Percentiles rank a stretch among this genome's conserved stretches.
Evolutionary conservation across 352 stramenopile genomes (phyloP).

Genomic region (Globisporangium parvum): DNA sequence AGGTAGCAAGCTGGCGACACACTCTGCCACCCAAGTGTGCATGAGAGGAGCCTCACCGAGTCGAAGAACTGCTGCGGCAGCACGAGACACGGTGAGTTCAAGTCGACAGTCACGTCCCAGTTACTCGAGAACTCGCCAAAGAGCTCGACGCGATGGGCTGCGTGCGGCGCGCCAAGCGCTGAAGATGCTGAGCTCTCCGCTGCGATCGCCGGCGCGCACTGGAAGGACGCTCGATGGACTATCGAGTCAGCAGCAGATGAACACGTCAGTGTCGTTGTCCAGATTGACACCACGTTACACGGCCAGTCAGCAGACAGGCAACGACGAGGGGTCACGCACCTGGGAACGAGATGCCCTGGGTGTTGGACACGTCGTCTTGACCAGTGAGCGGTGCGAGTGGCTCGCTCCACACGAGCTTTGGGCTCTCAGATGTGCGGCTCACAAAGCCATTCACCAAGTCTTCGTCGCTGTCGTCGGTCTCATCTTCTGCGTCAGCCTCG

Average conservation of each 20-base stretch:
- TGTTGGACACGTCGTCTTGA: slow-evolving; percentile 18
- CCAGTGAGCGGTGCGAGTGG: slow-evolving; percentile 31
- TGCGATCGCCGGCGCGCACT: slow-evolving; percentile 9
- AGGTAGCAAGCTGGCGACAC: neutral
- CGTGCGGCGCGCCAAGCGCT: neutral
- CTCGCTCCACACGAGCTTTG: slow-evolving; percentile 37
- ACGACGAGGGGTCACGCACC: slow-evolving; percentile 17
- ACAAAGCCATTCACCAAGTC: slow-evolving; percentile 9
- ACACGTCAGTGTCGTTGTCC: neutral
- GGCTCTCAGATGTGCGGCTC: neutral
- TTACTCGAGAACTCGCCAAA: slow-evolving; percentile 51
- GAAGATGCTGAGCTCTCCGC: neutral
- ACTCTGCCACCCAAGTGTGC: neutral
- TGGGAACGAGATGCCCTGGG: slow-evolving; percentile 48
- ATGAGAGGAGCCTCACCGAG: slow-evolving; percentile 17
- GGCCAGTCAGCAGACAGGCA: neutral
- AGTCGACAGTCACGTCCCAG: slow-evolving; percentile 56
- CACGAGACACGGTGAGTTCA: slow-evolving; percentile 49
- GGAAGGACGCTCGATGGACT: slow-evolving; percentile 45
- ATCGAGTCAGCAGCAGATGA: neutral
- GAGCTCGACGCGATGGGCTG: slow-evolving; percentile 18
- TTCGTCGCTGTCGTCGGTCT: neutral
- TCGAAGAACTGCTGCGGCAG: slow-evolving; percentile 64
- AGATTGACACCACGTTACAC: too few species aligned
- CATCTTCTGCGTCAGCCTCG: neutral